phyloP scores from a whole-genome alignment of 306 rosid genomes.

The Morella rubra region DNA sequence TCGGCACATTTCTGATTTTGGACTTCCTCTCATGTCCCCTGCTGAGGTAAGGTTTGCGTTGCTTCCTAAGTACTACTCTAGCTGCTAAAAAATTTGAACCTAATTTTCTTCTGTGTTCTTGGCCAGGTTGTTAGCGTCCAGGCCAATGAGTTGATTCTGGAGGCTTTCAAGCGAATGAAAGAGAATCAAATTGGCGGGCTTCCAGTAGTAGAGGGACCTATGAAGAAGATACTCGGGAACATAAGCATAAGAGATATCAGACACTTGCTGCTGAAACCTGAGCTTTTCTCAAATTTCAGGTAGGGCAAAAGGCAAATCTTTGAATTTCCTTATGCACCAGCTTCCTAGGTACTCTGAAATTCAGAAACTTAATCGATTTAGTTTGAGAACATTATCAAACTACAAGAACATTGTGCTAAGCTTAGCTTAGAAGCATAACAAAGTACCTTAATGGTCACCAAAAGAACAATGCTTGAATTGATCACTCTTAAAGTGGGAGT shows the following conservation, averaged over 20 bases:
- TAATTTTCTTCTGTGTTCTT: slow-evolving; percentile 20
- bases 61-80: neutral
- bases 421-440: neutral
- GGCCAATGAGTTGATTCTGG: slow-evolving; percentile 63
- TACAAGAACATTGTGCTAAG: no score
- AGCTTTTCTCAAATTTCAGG: slow-evolving; percentile 83
- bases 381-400: neutral
- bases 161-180: slow-evolving; percentile 90
- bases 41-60: slow-evolving; percentile 46
- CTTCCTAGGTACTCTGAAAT: neutral
- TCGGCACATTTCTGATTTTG: slow-evolving; percentile 60
- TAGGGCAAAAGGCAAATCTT: slow-evolving; percentile 25
- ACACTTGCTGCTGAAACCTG: slow-evolving; percentile 68
- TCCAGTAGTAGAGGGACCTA: slow-evolving; percentile 71
- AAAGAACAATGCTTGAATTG: neutral
- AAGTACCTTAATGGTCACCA: neutral
- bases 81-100: slow-evolving; percentile 17
- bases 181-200: slow-evolving; percentile 80
- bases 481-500: neutral
- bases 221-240: slow-evolving; percentile 68
- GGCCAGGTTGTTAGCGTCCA: slow-evolving; percentile 64
- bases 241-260: slow-evolving; percentile 74
- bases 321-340: slow-evolving; percentile 17
- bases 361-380: neutral
- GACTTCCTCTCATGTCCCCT: slow-evolving; percentile 84